Conservation (phyloP, 1,139 yeast genomes). For the Sugiyamaella xylanicola region DNA sequence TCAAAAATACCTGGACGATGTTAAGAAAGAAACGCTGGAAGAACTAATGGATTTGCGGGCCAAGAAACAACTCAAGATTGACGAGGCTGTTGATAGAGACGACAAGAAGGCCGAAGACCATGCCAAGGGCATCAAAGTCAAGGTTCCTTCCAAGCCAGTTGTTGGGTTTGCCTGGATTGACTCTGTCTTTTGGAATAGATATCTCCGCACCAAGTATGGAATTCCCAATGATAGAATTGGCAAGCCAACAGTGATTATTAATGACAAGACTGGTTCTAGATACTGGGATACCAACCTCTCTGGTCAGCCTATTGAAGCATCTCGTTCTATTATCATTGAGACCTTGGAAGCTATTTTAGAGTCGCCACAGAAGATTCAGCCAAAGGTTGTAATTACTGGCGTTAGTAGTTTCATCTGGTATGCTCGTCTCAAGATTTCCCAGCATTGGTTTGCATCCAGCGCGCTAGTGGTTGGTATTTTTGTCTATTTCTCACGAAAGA, state of each 20-base stretch:
- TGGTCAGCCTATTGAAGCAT: conserved; percentile 35
- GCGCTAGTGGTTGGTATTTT: conserved; percentile 12
- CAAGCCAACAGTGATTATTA: conserved; percentile 34
- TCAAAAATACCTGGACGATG: conserved; percentile 33
- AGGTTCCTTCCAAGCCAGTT: conserved; percentile 33
- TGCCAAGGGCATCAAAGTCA: conserved; percentile 39
- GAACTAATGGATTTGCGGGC: conserved; percentile 38
- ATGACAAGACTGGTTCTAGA: conserved; percentile 35
- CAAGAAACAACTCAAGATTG: conserved; percentile 41
- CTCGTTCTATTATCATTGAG: conserved; percentile 37
- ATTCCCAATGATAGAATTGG: conserved; percentile 25
- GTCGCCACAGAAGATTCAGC: conserved; percentile 33
- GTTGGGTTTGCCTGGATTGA: conserved; percentile 46
- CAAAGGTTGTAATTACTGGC: conserved; percentile 33
- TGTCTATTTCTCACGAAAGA: conserved; percentile 9
- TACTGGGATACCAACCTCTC: conserved; percentile 40
- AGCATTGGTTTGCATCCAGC: conserved; percentile 20
- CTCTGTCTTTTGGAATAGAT: conserved; percentile 43
- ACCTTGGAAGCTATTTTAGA: conserved; percentile 34
- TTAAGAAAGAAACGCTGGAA: conserved; percentile 34
- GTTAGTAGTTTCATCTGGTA: conserved; percentile 28
- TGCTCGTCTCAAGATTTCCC: conserved; percentile 15
- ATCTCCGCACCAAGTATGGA: conserved; percentile 42
- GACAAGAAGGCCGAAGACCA: conserved; percentile 39
- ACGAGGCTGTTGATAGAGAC: conserved; percentile 41